Evolutionary conservation across 495 filamentous ascomycete genomes (phyloP).

Genomic region (Xanthoparmelia taractica): DNA sequence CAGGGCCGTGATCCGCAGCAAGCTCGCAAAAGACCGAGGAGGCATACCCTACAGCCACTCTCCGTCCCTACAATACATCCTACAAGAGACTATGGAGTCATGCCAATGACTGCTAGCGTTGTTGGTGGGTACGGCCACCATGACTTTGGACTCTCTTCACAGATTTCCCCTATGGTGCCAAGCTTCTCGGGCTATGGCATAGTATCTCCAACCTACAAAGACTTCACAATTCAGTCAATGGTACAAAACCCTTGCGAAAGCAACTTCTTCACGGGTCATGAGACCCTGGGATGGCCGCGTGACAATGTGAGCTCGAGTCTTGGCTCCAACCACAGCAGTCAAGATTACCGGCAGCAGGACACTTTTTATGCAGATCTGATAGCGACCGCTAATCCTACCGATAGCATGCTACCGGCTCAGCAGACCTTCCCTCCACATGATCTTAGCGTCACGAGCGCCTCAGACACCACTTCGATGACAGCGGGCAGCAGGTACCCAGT

Average conservation of each 20-base stretch:
- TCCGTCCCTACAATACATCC: constrained; percentile 33
- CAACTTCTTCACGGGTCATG: constrained; percentile 21
- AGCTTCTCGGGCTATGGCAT: constrained; percentile 22
- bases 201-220: constrained; percentile 22
- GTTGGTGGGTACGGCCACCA: constrained; percentile 39
- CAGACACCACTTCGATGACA: constrained; percentile 19
- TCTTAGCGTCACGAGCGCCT: constrained; percentile 15
- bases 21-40: constrained; percentile 21
- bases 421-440: constrained; percentile 18
- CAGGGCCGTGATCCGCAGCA: constrained; percentile 11
- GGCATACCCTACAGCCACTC: constrained; percentile 34
- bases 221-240: constrained; percentile 13
- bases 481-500: constrained; percentile 18
- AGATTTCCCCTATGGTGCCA: constrained; percentile 31
- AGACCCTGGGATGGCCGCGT: constrained; percentile 20
- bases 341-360: constrained; percentile 27
- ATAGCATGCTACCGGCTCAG: constrained; percentile 19
- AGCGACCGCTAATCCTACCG: constrained; percentile 16
- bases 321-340: constrained; percentile 31
- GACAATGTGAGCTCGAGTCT: constrained; percentile 33
- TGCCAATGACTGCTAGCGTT: constrained; percentile 38
- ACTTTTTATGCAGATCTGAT: constrained; percentile 21
- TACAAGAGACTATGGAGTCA: constrained; percentile 30
- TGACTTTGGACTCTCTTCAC: constrained; percentile 38
- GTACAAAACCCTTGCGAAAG: constrained; percentile 17